Base-by-base conservation (phyloP, 805 yeast species). In the Wickerhamiella sergipiensis region DNA sequence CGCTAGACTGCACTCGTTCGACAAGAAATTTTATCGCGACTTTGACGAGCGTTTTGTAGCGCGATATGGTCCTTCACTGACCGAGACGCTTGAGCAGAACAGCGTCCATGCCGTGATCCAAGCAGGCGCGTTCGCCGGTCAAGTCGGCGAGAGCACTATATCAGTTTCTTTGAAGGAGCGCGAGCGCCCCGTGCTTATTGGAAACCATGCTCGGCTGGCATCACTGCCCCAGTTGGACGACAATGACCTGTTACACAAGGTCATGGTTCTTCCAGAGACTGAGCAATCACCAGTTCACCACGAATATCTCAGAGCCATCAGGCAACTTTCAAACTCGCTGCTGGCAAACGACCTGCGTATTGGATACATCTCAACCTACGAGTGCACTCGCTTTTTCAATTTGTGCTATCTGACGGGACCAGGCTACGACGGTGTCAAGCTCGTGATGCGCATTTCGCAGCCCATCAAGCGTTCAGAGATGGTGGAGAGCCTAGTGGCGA, bases 321-420 rank as follows among this genome's bases (percentile, higher is more conserved):
- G 49, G 29, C 47, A 52, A 18, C 52, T 59, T 12, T 45, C 45
- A 44, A 47, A 48, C 48, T 47, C 52, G 12, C 52, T 61, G 57
- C 43, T 54, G 10, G 24, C 58, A 17, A 61, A 61, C 43, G 50
- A 52, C 23, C 43, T 58, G 6, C 49, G 53, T 7, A 52, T 52
- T 39, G 64, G 64, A 6, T 57, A 50, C 40, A 13, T 61, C 3
- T 45, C 57, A 0, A 55, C 58, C 9, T 56, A 56, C 12, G 9
- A 43, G 3, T 38, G 29, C 22, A 53, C 57, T 4, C 43, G 59
- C 38, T 58, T 60, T 49, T 48, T 61, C 10, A 21, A 39, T 3
- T 12, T 54, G 24, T 40, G 43, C 24, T 40, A 40, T 40, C 24
- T 40, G 6, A 15, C 43, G 12, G 43, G 43, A 4, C 22, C 43